A percentile compares a stretch with the other conserved stretches of the same genome.
Evolutionary conservation across 345 rosid genomes (phyloP).

Genomic region (Eucalyptus pumila): DNA sequence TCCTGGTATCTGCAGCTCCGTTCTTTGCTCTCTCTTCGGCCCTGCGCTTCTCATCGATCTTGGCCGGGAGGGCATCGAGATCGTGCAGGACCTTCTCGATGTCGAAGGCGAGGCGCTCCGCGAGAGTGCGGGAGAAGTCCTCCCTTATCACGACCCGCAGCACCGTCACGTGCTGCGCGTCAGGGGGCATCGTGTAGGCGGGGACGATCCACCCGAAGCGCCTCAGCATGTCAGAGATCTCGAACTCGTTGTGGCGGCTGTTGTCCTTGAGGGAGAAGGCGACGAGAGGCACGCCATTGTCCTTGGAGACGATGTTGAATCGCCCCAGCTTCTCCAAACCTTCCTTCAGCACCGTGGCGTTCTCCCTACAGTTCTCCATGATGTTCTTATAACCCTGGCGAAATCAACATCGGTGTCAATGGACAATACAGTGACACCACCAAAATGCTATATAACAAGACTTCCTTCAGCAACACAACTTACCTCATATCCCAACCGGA

Average conservation of each 20-base stretch:
- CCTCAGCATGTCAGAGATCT: conserved; percentile 30
- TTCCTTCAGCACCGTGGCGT: conserved; percentile 40
- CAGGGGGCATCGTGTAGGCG: conserved; percentile 45
- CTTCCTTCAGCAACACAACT: background rate
- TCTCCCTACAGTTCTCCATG: conserved; percentile 67
- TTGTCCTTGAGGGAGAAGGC: conserved; percentile 72
- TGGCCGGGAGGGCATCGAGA: conserved; percentile 28
- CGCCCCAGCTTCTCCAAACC: conserved; percentile 50
- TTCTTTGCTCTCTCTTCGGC: background rate
- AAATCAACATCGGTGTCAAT: background rate
- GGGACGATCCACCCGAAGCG: conserved; percentile 55
- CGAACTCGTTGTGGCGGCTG: conserved; percentile 49
- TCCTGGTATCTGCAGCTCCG: background rate
- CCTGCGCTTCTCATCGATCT: background rate
- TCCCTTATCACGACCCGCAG: conserved; percentile 43
- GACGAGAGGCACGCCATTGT: conserved; percentile 65
- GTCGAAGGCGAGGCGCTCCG: conserved; percentile 40
- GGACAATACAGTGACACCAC: background rate
- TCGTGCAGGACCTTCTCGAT: conserved; percentile 29
- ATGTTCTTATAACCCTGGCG: conserved; percentile 33
- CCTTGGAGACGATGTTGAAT: conserved; percentile 62
- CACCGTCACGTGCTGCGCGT: conserved; percentile 48
- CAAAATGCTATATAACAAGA: background rate
- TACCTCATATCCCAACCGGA: conserved; percentile 35
- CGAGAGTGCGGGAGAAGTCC: conserved; percentile 45